Evolutionary conservation across 495 filamentous ascomycete species (phyloP).

Genomic region (Beverwykella pulmonaria): DNA sequence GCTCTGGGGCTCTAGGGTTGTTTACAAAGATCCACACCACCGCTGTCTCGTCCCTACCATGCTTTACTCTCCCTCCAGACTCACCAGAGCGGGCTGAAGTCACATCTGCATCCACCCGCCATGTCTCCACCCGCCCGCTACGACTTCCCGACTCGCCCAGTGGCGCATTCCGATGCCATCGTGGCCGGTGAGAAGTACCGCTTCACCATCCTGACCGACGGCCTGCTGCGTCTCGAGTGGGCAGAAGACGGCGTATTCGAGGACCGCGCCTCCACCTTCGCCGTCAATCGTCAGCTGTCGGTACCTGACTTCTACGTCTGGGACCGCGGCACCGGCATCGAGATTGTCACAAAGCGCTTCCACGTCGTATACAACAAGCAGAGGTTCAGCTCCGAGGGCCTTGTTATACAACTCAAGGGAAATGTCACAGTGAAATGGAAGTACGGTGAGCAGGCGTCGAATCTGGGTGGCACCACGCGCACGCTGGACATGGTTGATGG

Average conservation of each 20-base stretch:
- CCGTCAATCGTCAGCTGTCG: constrained; percentile 54
- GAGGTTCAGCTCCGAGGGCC: constrained; percentile 51
- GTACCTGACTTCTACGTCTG: constrained; percentile 53
- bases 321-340: constrained; percentile 46
- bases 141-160: constrained; percentile 51
- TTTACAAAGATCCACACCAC: constrained; percentile 24
- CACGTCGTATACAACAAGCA: constrained; percentile 58
- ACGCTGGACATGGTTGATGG: constrained; percentile 60
- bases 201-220: constrained; percentile 58
- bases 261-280: constrained; percentile 60
- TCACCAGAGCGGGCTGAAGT: neutral
- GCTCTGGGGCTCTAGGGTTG: constrained; percentile 5
- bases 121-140: constrained; percentile 45
- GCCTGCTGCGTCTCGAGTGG: constrained; percentile 61
- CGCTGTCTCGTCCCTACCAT: constrained; percentile 13
- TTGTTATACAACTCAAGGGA: constrained; percentile 49
- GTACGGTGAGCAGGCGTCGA: constrained; percentile 51
- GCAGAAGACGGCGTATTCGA: constrained; percentile 59
- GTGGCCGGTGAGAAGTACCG: constrained; percentile 55
- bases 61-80: constrained; percentile 2
- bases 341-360: constrained; percentile 56
- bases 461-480: constrained; percentile 49
- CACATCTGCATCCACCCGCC: neutral
- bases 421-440: constrained; percentile 51
- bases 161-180: constrained; percentile 52